Conservation (phyloP, 768 basidiomycete species). For the Suillus subaureus region DNA sequence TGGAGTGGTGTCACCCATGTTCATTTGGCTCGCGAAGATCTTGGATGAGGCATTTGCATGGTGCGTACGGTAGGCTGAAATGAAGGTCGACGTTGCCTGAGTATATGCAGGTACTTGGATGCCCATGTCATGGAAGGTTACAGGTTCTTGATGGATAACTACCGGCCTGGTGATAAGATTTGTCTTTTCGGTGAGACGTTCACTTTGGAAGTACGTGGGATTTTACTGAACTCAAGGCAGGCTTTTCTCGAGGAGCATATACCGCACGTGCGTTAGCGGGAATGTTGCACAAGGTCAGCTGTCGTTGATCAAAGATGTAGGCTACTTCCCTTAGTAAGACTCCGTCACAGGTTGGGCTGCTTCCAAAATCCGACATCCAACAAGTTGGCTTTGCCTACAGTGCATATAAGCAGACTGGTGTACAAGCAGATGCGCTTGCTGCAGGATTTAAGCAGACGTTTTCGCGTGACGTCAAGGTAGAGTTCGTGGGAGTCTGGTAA, state of each 20-base stretch:
- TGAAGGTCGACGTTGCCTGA: neutral
- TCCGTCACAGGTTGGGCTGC: constrained; percentile 60
- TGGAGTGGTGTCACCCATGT: constrained; percentile 65
- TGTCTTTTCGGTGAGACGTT: constrained; percentile 63
- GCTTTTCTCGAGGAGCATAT: constrained; percentile 76
- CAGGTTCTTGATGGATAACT: constrained; percentile 78
- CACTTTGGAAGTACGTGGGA: neutral
- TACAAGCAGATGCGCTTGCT: constrained; percentile 46
- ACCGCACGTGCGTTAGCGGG: constrained; percentile 75
- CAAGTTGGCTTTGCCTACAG: constrained; percentile 78
- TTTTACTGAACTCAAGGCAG: constrained; percentile 35
- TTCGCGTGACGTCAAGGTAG: constrained; percentile 65
- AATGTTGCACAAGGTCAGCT: constrained; percentile 64
- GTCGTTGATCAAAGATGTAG: neutral
- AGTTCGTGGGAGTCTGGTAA: constrained; percentile 81
- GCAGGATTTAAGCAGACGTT: constrained; percentile 76
- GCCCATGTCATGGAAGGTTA: constrained; percentile 77
- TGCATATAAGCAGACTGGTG: constrained; percentile 59
- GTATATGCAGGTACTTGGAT: constrained; percentile 58
- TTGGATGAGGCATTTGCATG: constrained; percentile 75
- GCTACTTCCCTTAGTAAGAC: constrained; percentile 7
- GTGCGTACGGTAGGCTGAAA: constrained; percentile 36
- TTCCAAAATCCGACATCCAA: constrained; percentile 66
- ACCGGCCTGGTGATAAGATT: constrained; percentile 69
- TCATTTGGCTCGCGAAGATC: constrained; percentile 58